Evolutionary conservation across 2,329 filamentous ascomycete species (phyloP).

Genomic region (Cryphonectria parasitica): DNA sequence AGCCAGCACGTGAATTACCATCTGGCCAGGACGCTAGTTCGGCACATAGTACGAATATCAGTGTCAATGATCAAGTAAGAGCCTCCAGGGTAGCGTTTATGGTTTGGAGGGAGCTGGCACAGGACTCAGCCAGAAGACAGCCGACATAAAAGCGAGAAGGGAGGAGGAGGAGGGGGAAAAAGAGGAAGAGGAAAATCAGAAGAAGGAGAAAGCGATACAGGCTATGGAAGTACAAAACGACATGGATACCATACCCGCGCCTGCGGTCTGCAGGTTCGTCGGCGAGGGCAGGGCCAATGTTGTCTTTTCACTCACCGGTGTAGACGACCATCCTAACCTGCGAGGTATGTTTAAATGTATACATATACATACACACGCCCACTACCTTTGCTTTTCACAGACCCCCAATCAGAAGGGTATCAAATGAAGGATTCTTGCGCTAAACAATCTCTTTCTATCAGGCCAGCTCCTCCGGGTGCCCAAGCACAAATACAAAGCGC

Average conservation of each 20-base stretch:
- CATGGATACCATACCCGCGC: constrained; percentile 21
- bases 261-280: constrained; percentile 42
- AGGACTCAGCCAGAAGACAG: background rate
- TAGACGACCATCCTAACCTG: constrained; percentile 23
- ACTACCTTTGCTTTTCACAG: background rate
- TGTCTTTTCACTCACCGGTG: constrained; percentile 62
- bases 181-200: no score
- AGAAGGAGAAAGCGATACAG: background rate
- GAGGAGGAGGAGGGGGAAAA: background rate
- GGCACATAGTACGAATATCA: background rate
- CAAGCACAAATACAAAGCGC: constrained; percentile 56
- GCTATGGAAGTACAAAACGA: background rate
- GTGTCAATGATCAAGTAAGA: constrained; percentile 9
- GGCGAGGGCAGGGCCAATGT: constrained; percentile 79
- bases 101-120: constrained; percentile 1
- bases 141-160: background rate
- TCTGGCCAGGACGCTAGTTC: background rate
- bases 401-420: no score
- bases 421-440: constrained; percentile 2
- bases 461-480: constrained; percentile 64
- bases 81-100: background rate
- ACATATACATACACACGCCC: no score
- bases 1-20: background rate
- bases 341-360: constrained; percentile 12
- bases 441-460: constrained; percentile 32